Conservation (phyloP, 371 early-diverging fungal species). For the Mortierella sp. region DNA sequence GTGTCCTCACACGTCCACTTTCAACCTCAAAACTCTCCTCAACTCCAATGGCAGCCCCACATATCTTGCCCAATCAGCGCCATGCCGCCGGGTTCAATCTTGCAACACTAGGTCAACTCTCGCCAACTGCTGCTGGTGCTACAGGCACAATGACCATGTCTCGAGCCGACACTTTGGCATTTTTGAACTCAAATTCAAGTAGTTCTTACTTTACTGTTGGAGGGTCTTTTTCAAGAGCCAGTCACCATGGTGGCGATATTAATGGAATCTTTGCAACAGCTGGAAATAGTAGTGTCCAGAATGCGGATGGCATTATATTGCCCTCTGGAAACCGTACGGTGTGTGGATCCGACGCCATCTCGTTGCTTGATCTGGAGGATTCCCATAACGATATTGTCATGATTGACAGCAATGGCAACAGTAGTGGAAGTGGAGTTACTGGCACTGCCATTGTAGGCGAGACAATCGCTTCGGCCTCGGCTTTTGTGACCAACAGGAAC, state of each 20-base stretch:
- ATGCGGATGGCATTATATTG: slow-evolving; percentile 7
- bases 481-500: slow-evolving; percentile 26
- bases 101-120: slow-evolving; percentile 50
- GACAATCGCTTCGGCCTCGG: slow-evolving; percentile 50
- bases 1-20: slow-evolving; percentile 43
- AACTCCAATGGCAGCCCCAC: slow-evolving; percentile 27
- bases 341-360: slow-evolving; percentile 52
- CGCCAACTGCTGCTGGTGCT: slow-evolving; percentile 35
- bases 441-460: slow-evolving; percentile 46
- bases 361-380: slow-evolving; percentile 46
- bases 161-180: slow-evolving; percentile 31
- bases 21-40: slow-evolving; percentile 52
- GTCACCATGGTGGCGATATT: slow-evolving; percentile 5
- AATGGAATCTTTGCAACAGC: not conserved
- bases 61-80: slow-evolving; percentile 44
- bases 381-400: slow-evolving; percentile 48
- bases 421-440: slow-evolving; percentile 26
- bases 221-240: slow-evolving; percentile 7
- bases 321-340: slow-evolving; percentile 20
- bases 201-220: slow-evolving; percentile 33
- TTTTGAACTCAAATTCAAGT: slow-evolving; percentile 25
- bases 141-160: slow-evolving; percentile 37
- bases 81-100: slow-evolving; percentile 49
- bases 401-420: slow-evolving; percentile 55
- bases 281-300: not conserved